A percentile compares a stretch with the other conserved stretches of the same genome.
These are phyloP conservation scores for Diplotaxis tenuifolia DNA, from an alignment of 345 rosid genomes.

Conservation along the genomic window DNA sequence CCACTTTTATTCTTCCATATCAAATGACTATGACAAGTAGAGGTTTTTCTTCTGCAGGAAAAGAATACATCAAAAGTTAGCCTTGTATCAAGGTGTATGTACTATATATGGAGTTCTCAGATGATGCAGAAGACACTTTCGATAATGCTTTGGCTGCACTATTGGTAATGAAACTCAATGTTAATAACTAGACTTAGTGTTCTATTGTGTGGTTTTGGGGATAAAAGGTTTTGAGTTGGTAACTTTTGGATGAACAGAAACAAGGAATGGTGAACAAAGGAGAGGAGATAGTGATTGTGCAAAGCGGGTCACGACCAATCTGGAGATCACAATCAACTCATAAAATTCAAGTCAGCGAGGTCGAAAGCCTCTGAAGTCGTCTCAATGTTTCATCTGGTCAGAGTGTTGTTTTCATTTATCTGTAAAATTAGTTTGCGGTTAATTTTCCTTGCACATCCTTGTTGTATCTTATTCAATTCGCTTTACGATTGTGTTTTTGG, in stretches of 20 bases:
- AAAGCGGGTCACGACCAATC: slow-evolving; percentile 90
- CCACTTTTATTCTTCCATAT: not conserved
- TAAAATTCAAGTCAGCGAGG: slow-evolving; percentile 92
- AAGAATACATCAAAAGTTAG: slow-evolving; percentile 81
- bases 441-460: slow-evolving; percentile 4
- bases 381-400: not conserved
- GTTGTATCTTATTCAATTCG: slow-evolving; percentile 28
- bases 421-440: slow-evolving; percentile 13
- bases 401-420: not conserved
- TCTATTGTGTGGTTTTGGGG: not conserved
- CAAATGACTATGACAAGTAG: not conserved
- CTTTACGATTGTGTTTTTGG: not conserved
- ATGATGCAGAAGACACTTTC: slow-evolving; percentile 92
- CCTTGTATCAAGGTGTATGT: slow-evolving; percentile 93
- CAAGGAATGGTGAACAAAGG: slow-evolving; percentile 97
- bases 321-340: slow-evolving; percentile 97
- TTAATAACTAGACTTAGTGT: not conserved
- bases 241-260: slow-evolving; percentile 46
- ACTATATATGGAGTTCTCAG: slow-evolving; percentile 91
- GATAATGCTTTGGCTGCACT: slow-evolving; percentile 66
- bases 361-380: slow-evolving; percentile 31
- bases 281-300: slow-evolving; percentile 90
- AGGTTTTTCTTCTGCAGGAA: slow-evolving; percentile 51
- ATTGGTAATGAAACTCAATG: slow-evolving; percentile 46
- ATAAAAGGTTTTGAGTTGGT: slow-evolving; percentile 9